A percentile compares a stretch with the other conserved stretches of the same genome.
These are phyloP conservation scores for Globisporangium radiosum DNA, from an alignment of 352 stramenopile genomes.

Conservation along the genomic window DNA sequence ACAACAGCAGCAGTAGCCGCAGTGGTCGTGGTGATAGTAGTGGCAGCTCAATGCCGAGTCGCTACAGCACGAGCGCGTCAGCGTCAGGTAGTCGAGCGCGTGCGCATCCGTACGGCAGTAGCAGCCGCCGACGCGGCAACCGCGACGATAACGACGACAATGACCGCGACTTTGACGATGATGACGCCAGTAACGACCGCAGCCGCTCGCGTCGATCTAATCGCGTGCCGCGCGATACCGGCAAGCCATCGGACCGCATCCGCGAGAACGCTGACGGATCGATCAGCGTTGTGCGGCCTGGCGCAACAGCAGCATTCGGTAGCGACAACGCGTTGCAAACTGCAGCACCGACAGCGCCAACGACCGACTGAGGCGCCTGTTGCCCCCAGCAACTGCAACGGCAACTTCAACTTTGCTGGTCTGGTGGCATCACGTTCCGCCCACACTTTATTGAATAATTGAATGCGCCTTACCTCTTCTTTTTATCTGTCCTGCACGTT, in stretches of 20 bases:
- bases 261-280: conserved; percentile 56
- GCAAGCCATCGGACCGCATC: conserved; percentile 45
- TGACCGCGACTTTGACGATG: conserved; percentile 12
- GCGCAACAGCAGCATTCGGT: neutral
- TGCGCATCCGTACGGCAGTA: conserved; percentile 38
- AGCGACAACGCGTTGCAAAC: too few species aligned
- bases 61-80: conserved; percentile 15
- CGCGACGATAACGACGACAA: conserved; percentile 4
- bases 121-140: conserved; percentile 10
- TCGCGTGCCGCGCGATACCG: conserved; percentile 13
- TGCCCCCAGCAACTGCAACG: too few species aligned
- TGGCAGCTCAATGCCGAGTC: conserved; percentile 21
- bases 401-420: too few species aligned
- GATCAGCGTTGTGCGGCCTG: conserved; percentile 43
- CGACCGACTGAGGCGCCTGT: too few species aligned
- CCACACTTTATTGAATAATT: too few species aligned
- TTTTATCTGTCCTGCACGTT: too few species aligned
- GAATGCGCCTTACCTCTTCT: too few species aligned
- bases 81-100: conserved; percentile 18
- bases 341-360: too few species aligned
- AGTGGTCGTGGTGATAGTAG: neutral
- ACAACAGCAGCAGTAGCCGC: conserved; percentile 15
- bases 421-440: too few species aligned
- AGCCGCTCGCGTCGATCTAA: neutral
- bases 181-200: conserved; percentile 1